A percentile compares a stretch with the other conserved stretches of the same genome.
phyloP scores from a whole-genome alignment of 768 basidiomycete genomes.

The Lactarius akahatsu region DNA sequence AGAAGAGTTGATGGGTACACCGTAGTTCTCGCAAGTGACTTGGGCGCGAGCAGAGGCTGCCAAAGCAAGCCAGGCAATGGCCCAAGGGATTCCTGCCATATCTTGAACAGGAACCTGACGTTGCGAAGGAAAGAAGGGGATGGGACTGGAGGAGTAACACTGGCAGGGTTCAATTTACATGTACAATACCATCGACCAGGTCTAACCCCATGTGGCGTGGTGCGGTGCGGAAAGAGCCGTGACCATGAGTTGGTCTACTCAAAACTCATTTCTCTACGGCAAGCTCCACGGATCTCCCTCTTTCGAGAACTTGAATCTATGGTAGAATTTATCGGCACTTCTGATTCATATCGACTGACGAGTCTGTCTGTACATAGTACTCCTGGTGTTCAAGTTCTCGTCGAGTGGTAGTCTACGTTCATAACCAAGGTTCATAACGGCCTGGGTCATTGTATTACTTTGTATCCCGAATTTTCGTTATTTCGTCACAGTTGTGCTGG shows the following conservation, averaged over 20 bases:
- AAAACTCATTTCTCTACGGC: not conserved
- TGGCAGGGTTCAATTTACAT: not conserved
- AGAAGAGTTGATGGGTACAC: constrained; percentile 48
- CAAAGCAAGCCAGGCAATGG: not conserved
- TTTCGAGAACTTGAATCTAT: no score
- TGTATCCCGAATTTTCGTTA: not conserved
- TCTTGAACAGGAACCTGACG: not conserved
- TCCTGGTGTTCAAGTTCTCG: no score
- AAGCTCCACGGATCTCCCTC: no score
- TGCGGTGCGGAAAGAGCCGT: not conserved
- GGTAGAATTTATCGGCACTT: no score
- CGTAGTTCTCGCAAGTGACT: constrained; percentile 66
- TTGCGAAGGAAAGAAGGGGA: not conserved
- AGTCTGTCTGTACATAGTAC: no score
- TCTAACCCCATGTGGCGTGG: not conserved
- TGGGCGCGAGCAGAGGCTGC: constrained; percentile 25
- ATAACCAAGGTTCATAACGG: not conserved
- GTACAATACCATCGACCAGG: not conserved
- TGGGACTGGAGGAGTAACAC: not conserved
- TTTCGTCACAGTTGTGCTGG: no score
- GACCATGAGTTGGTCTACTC: no score
- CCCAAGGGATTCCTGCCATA: constrained; percentile 9
- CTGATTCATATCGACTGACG: no score
- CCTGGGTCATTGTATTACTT: not conserved
- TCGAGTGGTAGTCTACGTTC: no score